Base-by-base conservation (phyloP, 2,329 filamentous ascomycete genomes). In the Lachnum nothofagi region DNA sequence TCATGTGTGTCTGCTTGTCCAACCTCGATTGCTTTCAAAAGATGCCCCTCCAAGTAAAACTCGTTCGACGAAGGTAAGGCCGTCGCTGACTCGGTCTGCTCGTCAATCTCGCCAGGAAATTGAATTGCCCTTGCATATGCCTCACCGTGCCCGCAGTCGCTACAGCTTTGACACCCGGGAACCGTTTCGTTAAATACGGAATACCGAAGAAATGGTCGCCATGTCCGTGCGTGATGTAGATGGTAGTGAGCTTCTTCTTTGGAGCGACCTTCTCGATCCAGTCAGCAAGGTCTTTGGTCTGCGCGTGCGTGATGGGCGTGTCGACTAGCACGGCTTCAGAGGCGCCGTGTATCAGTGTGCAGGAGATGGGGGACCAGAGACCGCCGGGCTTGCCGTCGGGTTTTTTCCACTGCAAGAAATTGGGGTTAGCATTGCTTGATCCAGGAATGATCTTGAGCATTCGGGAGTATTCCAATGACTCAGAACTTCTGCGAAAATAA, bases 201-300 rank as follows among this genome's bases (percentile, higher is more conserved):
- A 66, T 48, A 38, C 67, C 67, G 44, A 70, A 67, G 51, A 60
- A 72, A 53, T 72, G 69, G 54, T 71, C 69, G 14, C 62, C 68
- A 34, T 72, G 68, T n/a, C 66, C 66, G 39, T 71, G 69, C 0
- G 69, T 72, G 42, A 70, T 66, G 55, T 70, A 71, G 35, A 71
- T 66, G 39, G 64, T 62, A 4, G 49, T 51, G 0, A 72, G 56
- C 3, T 58, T 58, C 14, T 60, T 60, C 14, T 46, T 50, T 0
- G 60, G 58, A 1, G 62, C 55, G 1, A 61, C 63, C 1, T 48
- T 51, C n/a, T 65, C 57, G 49, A 72, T 66, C 67, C 67, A 72
- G 6, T 60, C 43, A 2, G 58, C 60, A 5, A 72, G 58, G 0
- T 55, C 61, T 5, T 60, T 46, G 3, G 62, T 63, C 47, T 70